These are phyloP conservation scores for Anisogramma anomala DNA, from an alignment of 2,329 filamentous ascomycete genomes.

Conservation along the genomic window DNA sequence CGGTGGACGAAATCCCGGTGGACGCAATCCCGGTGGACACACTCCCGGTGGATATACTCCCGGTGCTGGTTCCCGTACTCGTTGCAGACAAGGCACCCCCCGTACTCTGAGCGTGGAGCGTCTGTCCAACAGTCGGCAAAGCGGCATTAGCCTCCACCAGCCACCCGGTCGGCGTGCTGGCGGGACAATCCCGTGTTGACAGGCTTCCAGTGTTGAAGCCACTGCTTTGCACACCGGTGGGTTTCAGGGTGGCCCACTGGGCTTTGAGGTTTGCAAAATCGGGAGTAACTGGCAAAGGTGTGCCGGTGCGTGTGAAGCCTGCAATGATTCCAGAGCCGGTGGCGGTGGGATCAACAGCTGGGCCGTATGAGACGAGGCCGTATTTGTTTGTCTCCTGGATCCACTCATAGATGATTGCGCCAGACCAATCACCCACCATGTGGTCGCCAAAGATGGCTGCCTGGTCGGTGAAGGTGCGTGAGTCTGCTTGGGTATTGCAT, in stretches of 20 bases:
- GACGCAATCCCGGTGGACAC: too few relatives aligned
- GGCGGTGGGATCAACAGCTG: slow-evolving; percentile 38
- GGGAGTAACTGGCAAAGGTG: slow-evolving; percentile 58
- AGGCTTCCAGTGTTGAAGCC: slow-evolving; percentile 51
- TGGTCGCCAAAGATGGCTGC: slow-evolving; percentile 61
- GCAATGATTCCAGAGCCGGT: slow-evolving; percentile 46
- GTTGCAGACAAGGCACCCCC: slow-evolving; percentile 16
- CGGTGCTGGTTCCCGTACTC: slow-evolving; percentile 18
- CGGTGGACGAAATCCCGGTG: too few relatives aligned
- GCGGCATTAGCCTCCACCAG: slow-evolving; percentile 56
- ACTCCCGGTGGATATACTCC: too few relatives aligned
- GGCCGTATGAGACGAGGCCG: slow-evolving; percentile 67
- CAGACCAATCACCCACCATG: slow-evolving; percentile 62
- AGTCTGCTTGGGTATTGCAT: slow-evolving; percentile 56
- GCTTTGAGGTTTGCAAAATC: slow-evolving; percentile 69
- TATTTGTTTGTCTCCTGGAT: slow-evolving; percentile 76
- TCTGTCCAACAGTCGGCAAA: slow-evolving; percentile 57
- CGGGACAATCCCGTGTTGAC: slow-evolving; percentile 58
- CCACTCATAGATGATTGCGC: slow-evolving; percentile 83
- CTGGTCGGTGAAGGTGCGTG: slow-evolving; percentile 60
- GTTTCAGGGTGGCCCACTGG: slow-evolving; percentile 63
- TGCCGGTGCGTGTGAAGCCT: slow-evolving; percentile 60
- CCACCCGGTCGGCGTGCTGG: slow-evolving; percentile 55
- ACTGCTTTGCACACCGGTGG: slow-evolving; percentile 54
- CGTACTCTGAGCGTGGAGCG: slow-evolving; percentile 19